Conservation (phyloP, 1,284 basidiomycete species). For the Pseudozyma sp. region DNA sequence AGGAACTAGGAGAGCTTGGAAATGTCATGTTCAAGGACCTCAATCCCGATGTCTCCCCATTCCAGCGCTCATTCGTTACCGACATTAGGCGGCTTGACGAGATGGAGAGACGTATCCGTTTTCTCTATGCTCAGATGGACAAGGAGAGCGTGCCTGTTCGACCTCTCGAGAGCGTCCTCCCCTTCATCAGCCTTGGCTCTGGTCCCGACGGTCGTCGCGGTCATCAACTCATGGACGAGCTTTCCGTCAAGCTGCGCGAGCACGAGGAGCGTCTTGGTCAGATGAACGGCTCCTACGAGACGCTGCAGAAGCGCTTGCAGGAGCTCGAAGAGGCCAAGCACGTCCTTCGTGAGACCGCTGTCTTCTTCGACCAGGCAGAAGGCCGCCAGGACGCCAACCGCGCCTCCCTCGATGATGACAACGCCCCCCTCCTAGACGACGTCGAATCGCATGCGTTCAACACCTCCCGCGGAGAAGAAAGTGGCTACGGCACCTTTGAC, state of each 20-base stretch:
- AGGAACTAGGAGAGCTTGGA: constrained; percentile 93
- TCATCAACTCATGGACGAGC: constrained; percentile 91
- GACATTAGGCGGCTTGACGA: constrained; percentile 95
- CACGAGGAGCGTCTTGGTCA: constrained; percentile 86
- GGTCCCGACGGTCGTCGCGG: constrained; percentile 74
- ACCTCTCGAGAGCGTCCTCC: constrained; percentile 68
- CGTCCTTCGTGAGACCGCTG: constrained; percentile 93
- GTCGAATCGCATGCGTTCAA: constrained; percentile 75
- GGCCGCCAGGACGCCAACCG: constrained; percentile 82
- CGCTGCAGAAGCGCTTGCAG: constrained; percentile 84
- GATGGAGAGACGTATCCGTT: constrained; percentile 91
- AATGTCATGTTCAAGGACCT: constrained; percentile 98
- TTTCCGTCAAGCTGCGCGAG: constrained; percentile 86
- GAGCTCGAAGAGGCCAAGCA: constrained; percentile 90
- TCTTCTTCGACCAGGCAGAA: constrained; percentile 94
- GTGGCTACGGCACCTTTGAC: constrained; percentile 75
- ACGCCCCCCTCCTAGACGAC: constrained; percentile 87
- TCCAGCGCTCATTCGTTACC: constrained; percentile 97
- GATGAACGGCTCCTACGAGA: constrained; percentile 95
- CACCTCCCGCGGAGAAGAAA: constrained; percentile 71
- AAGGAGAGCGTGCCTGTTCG: constrained; percentile 81
- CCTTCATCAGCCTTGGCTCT: constrained; percentile 56
- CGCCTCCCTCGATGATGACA: constrained; percentile 83
- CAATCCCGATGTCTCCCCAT: constrained; percentile 93
- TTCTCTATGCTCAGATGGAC: constrained; percentile 87